A percentile compares a stretch with the other conserved stretches of the same genome.
Conservation (phyloP, 177 flowering plant species). For the Vitis hybrid region DNA sequence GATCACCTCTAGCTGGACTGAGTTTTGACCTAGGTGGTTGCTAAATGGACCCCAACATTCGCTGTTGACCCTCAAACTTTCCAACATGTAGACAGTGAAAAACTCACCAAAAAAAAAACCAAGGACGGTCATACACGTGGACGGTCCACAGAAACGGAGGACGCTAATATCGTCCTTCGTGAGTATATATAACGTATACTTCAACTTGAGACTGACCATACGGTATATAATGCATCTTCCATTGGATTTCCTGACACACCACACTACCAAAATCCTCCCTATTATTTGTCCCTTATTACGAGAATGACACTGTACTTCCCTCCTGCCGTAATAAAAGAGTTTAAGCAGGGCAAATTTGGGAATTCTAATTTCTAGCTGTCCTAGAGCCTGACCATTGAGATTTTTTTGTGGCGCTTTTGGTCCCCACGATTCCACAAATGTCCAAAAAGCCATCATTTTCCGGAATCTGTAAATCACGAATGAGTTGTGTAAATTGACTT, state of each 20-base stretch:
- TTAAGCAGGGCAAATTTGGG: conserved; percentile 15
- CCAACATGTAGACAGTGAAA: conserved; percentile 16
- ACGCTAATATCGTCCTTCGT: conserved; percentile 6
- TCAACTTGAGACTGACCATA: conserved; percentile 35
- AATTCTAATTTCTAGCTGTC: conserved; percentile 2
- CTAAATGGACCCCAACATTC: conserved; percentile 17
- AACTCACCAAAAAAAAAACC: conserved; percentile 22
- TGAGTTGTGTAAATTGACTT: not conserved
- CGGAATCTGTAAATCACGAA: conserved; percentile 25
- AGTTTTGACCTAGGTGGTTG: conserved; percentile 34
- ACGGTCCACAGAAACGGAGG: conserved; percentile 5
- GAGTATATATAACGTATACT: not conserved
- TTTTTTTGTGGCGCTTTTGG: conserved; percentile 27
- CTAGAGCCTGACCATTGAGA: conserved; percentile 25
- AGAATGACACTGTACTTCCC: conserved; percentile 18
- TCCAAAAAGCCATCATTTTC: conserved; percentile 35
- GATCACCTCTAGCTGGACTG: conserved; percentile 1
- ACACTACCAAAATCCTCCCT: conserved; percentile 13
- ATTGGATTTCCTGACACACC: conserved; percentile 60
- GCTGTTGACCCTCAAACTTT: conserved; percentile 21
- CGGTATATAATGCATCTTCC: conserved; percentile 36
- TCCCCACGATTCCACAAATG: conserved; percentile 29
- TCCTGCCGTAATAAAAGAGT: not conserved
- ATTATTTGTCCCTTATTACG: conserved; percentile 18
- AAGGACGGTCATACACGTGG: conserved; percentile 18